Conservation (phyloP, 805 yeast genomes). For the Lipomyces sp. region DNA sequence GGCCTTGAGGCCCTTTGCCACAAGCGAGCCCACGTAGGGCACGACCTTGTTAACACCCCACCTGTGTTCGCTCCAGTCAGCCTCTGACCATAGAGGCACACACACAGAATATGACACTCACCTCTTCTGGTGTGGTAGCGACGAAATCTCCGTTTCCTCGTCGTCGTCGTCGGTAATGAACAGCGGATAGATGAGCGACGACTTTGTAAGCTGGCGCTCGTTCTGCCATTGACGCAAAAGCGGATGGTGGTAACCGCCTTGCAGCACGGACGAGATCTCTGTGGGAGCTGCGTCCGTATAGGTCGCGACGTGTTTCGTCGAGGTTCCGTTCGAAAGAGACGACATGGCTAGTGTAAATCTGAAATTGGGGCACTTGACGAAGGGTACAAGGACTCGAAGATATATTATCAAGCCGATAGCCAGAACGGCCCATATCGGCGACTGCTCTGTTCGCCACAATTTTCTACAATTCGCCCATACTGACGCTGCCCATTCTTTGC, state of each 20-base stretch:
- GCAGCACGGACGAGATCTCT: conserved; percentile 68
- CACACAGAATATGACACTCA: background rate
- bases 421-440: too few species aligned
- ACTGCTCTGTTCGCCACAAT: too few species aligned
- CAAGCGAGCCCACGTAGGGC: conserved; percentile 65
- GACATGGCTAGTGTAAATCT: conserved; percentile 1
- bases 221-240: conserved; percentile 87
- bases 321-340: conserved; percentile 23
- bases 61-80: conserved; percentile 39
- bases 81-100: background rate
- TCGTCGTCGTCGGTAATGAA: conserved; percentile 79
- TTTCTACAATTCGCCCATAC: too few species aligned
- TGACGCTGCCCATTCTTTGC: too few species aligned
- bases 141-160: conserved; percentile 68
- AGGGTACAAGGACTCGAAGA: background rate
- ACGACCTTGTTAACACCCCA: conserved; percentile 77
- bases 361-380: too few species aligned
- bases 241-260: conserved; percentile 94
- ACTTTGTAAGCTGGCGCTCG: conserved; percentile 73
- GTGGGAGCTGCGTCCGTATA: conserved; percentile 59
- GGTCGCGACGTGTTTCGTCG: conserved; percentile 70
- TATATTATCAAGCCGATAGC: background rate
- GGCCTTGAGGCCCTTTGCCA: conserved; percentile 75
- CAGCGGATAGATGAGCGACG: conserved; percentile 75
- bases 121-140: conserved; percentile 78